Percentiles rank a stretch among this genome's conserved stretches.
phyloP scores from a whole-genome alignment of 306 rosid genomes.

The Cucurbita argyrosperma region DNA sequence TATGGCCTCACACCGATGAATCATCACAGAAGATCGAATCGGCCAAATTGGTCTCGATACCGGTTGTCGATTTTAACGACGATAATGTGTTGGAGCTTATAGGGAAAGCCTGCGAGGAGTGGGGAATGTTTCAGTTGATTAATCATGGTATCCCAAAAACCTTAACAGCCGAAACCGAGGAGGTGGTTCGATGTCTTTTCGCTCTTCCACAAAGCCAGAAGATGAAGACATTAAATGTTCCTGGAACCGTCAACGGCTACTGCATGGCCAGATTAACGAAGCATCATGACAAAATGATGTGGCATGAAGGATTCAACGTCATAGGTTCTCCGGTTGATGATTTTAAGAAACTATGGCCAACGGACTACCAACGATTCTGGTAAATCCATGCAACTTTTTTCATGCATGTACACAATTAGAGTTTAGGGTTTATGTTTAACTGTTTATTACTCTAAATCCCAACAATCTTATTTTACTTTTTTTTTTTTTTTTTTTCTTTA shows the following conservation, averaged over 20 bases:
- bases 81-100: constrained; percentile 15
- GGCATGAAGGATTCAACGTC: constrained; percentile 37
- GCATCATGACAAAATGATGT: constrained; percentile 19
- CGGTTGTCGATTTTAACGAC: constrained; percentile 20
- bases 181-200: constrained; percentile 10
- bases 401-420: neutral
- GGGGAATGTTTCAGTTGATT: constrained; percentile 34
- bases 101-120: constrained; percentile 16
- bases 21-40: neutral
- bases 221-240: constrained; percentile 16
- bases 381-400: constrained; percentile 6
- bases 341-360: constrained; percentile 38
- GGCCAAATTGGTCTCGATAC: neutral
- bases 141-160: constrained; percentile 25
- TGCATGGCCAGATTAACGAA: constrained; percentile 20
- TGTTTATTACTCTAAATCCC: too few relatives aligned
- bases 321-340: constrained; percentile 24
- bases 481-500: neutral
- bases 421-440: too few relatives aligned
- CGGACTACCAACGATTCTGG: constrained; percentile 26
- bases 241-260: constrained; percentile 21
- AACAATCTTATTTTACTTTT: too few relatives aligned
- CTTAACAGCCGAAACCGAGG: constrained; percentile 10
- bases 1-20: neutral
- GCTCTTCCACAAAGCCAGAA: constrained; percentile 23